Evolutionary conservation across 2,329 filamentous ascomycete species (phyloP).

Genomic region (Coniochaeta sp.): DNA sequence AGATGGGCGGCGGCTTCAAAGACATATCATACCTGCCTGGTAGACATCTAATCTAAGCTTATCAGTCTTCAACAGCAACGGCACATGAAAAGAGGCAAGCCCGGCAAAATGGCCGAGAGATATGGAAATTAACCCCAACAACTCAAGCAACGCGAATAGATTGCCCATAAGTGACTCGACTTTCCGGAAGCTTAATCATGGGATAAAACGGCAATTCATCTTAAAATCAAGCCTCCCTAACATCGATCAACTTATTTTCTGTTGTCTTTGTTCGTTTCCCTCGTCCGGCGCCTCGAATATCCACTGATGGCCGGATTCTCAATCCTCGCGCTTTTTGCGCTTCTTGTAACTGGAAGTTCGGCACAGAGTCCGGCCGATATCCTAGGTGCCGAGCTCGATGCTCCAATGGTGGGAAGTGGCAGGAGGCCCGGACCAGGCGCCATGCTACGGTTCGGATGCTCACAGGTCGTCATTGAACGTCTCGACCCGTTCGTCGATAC

Average conservation of each 20-base stretch:
- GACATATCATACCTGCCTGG: too few species aligned
- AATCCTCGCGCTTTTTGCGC: neutral
- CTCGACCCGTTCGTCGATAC: constrained; percentile 14
- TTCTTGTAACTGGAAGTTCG: neutral
- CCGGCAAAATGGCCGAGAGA: neutral
- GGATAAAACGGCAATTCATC: too few species aligned
- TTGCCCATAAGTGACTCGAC: too few species aligned
- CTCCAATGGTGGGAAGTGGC: neutral
- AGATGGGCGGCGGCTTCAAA: too few species aligned
- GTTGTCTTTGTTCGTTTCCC: neutral
- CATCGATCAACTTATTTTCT: neutral
- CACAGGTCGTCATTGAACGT: constrained; percentile 15
- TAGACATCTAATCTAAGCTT: too few species aligned
- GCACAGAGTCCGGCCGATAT: neutral
- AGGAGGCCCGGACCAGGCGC: neutral
- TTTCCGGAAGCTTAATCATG: too few species aligned
- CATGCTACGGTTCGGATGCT: constrained; percentile 17
- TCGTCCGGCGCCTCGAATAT: neutral
- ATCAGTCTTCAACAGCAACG: neutral
- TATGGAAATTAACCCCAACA: neutral
- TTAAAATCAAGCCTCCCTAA: too few species aligned
- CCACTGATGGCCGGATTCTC: neutral
- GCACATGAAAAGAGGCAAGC: neutral
- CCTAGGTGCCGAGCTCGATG: neutral
- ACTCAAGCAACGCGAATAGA: neutral